phyloP scores from a whole-genome alignment of 345 rosid genomes.

The Bruguiera gymnorhiza region DNA sequence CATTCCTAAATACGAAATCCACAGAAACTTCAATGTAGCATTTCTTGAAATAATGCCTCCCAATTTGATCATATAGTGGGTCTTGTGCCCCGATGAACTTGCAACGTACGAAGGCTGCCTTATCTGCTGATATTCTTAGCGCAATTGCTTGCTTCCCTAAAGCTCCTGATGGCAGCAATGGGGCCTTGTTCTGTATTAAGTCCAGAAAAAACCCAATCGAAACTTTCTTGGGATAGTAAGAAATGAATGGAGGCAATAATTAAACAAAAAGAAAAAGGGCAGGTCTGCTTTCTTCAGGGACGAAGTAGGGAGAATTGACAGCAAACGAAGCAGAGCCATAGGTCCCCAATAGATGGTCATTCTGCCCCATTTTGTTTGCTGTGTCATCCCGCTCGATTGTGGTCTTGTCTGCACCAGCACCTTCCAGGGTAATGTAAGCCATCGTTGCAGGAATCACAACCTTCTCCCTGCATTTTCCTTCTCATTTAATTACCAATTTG shows the following conservation, averaged over 20 bases:
- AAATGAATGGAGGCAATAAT: background rate
- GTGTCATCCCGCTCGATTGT: slow-evolving; percentile 43
- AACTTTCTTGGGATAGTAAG: too few species aligned
- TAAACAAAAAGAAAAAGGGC: background rate
- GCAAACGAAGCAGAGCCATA: slow-evolving; percentile 49
- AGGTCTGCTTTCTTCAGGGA: too few species aligned
- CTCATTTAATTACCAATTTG: background rate
- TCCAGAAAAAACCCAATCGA: too few species aligned
- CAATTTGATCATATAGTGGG: slow-evolving; percentile 43
- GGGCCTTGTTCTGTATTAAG: slow-evolving; percentile 35
- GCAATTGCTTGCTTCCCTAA: slow-evolving; percentile 47
- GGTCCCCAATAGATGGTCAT: slow-evolving; percentile 37
- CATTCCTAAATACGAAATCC: slow-evolving; percentile 46
- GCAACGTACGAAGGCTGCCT: slow-evolving; percentile 39
- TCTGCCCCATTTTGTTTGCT: slow-evolving; percentile 30
- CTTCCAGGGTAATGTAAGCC: slow-evolving; percentile 38
- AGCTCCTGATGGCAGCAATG: slow-evolving; percentile 39
- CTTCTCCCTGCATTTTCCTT: slow-evolving; percentile 37
- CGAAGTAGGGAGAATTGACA: slow-evolving; percentile 41
- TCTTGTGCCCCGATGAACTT: slow-evolving; percentile 43
- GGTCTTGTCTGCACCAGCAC: slow-evolving; percentile 39
- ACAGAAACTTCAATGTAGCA: slow-evolving; percentile 48
- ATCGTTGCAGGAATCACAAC: slow-evolving; percentile 41
- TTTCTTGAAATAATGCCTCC: slow-evolving; percentile 40
- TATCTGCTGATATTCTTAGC: slow-evolving; percentile 40